Evolutionary conservation across 208 protist genomes (phyloP), one percentile per base, ranked within the genome.

Genomic region (Leishmania amazonensis): DNA sequence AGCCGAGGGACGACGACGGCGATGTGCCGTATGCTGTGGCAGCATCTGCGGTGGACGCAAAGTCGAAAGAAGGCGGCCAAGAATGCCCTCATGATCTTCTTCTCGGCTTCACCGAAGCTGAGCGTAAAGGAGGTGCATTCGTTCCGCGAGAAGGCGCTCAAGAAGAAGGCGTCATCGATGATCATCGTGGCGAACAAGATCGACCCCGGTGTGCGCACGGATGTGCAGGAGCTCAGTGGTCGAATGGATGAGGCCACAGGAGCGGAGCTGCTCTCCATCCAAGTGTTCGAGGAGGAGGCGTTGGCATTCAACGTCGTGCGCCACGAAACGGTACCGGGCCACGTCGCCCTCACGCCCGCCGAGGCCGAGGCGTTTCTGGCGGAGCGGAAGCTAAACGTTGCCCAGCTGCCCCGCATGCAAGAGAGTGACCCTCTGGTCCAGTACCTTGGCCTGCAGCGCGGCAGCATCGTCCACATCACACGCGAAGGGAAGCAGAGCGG

Each of bases 361-460:
- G 90, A 98, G 83, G 95, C 97, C 40, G 81, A 90, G n/a, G 75
- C 40, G 11, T 93, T 99, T 51, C 87, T 99, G 45, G 79, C 88
- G 47, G 83, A 84, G 54, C 93, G 95, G 64, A 93, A 97, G 72
- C 81, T 99, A 31, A 96, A 89, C 67, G 90, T 99, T 47, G 89
- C 95, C 15, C 98, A 99, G 92, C 93, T 99, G 40, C 99, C 99
- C 0, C 93, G 98, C 64, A 99, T 99, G 70, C 91, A 97, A 78
- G 84, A 87, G n/a, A 90, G 76, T 24, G 99, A 99, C 85, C 98
- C 99, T 40, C 92, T 99, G 64, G 95, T 97, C 71, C 90, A 93
- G 42, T 99, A 99, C 85, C 97, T 98, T 51, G 98, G 98, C 47
- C 84, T 99, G 62, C 57, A 75, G 38, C 85, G 89, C 47, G 97